Percentiles rank a stretch among this genome's conserved stretches.
These are phyloP conservation scores for Castanea mollissima DNA, from an alignment of 306 rosid genomes.

Conservation along the genomic window DNA sequence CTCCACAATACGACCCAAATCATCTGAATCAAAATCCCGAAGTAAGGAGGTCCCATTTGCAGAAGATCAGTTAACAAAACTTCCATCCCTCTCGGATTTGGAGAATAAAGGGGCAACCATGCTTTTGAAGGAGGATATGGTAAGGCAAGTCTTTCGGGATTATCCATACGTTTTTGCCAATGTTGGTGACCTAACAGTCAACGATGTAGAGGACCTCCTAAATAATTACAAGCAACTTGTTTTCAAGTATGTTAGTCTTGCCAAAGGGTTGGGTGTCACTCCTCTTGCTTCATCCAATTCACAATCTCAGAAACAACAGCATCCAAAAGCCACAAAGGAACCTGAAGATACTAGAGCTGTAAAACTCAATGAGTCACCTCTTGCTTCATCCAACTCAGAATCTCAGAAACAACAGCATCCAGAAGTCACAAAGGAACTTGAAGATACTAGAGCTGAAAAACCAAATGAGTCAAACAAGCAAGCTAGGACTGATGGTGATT, in stretches of 20 bases:
- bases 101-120: slow-evolving; percentile 80
- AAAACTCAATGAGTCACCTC: slow-evolving; percentile 25
- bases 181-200: slow-evolving; percentile 68
- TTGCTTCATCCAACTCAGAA: slow-evolving; percentile 39
- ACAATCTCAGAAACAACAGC: slow-evolving; percentile 35
- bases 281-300: slow-evolving; percentile 37
- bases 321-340: slow-evolving; percentile 37
- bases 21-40: slow-evolving; percentile 45
- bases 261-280: slow-evolving; percentile 65
- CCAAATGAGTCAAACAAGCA: slow-evolving; percentile 38
- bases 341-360: slow-evolving; percentile 34
- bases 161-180: slow-evolving; percentile 78
- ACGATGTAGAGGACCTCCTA: slow-evolving; percentile 80
- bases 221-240: slow-evolving; percentile 81
- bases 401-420: slow-evolving; percentile 29
- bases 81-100: slow-evolving; percentile 84
- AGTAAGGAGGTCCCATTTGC: slow-evolving; percentile 37
- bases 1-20: slow-evolving; percentile 28
- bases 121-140: slow-evolving; percentile 68
- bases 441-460: slow-evolving; percentile 29
- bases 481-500: slow-evolving; percentile 25
- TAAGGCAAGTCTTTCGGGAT: slow-evolving; percentile 61
- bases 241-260: slow-evolving; percentile 77
- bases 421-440: slow-evolving; percentile 43
- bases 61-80: slow-evolving; percentile 42